Percentiles rank a stretch among this genome's conserved stretches.
phyloP scores from a whole-genome alignment of 2,329 filamentous ascomycete genomes.

The Sclerotinia minor region DNA sequence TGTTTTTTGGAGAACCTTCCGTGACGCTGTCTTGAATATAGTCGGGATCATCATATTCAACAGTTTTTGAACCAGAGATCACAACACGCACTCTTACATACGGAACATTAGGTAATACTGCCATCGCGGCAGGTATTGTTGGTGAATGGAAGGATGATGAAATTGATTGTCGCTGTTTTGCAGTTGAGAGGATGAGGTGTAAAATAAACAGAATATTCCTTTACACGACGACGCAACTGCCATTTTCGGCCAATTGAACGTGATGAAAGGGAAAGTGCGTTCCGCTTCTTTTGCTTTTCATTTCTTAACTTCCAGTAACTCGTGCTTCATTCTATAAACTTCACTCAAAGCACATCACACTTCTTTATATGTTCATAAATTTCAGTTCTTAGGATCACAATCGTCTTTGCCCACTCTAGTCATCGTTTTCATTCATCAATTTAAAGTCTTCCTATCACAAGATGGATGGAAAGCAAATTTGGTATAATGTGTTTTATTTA shows the following conservation, averaged over 20 bases:
- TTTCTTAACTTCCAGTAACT: not conserved
- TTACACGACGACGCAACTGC: not conserved
- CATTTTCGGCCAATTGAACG: not conserved
- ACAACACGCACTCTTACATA: constrained; percentile 13
- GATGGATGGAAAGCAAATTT: not conserved
- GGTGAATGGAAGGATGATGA: too few species aligned
- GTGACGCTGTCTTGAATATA: not conserved
- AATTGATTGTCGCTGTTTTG: not conserved
- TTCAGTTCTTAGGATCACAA: not conserved
- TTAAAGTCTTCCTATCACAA: not conserved
- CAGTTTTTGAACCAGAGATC: not conserved
- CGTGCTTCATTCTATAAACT: not conserved
- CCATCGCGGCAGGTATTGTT: not conserved
- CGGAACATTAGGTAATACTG: constrained; percentile 11
- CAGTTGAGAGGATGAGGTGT: not conserved
- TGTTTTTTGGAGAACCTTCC: not conserved
- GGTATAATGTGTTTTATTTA: not conserved
- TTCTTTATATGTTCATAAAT: not conserved
- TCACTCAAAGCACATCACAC: not conserved
- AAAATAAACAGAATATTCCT: not conserved
- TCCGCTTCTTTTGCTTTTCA: not conserved
- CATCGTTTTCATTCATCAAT: not conserved
- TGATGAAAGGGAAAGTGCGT: not conserved
- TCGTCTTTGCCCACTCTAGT: not conserved
- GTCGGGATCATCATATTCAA: constrained; percentile 16